phyloP scores from a whole-genome alignment of 2,329 filamentous ascomycete genomes.

The Aspergillus ochraceus region DNA sequence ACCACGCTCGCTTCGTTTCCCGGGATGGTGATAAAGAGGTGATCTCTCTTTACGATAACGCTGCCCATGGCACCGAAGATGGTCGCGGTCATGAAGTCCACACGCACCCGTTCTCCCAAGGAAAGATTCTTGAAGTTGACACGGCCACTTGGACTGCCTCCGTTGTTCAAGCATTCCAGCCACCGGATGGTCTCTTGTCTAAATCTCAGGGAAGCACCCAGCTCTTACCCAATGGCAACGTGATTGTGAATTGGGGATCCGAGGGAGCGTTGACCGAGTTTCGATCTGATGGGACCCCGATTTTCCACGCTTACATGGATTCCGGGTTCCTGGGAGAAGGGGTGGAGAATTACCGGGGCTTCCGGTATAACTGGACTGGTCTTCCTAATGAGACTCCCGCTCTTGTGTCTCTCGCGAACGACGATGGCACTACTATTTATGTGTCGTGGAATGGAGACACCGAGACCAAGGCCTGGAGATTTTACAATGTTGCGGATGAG shows the following conservation, averaged over 20 bases:
- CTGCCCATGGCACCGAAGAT: conserved; percentile 42
- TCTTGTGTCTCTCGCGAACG: conserved; percentile 35
- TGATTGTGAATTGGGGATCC: conserved; percentile 59
- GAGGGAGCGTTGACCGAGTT: conserved; percentile 45
- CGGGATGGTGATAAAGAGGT: conserved; percentile 50
- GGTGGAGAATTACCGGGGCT: conserved; percentile 42
- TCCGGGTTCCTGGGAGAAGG: conserved; percentile 43
- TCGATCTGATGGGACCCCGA: conserved; percentile 30
- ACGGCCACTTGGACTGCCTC: conserved; percentile 45
- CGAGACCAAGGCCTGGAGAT: conserved; percentile 50
- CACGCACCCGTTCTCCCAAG: conserved; percentile 45
- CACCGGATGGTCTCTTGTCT: conserved; percentile 51
- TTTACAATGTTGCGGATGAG: conserved; percentile 42
- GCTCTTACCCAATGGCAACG: conserved; percentile 54
- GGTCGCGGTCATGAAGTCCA: conserved; percentile 36
- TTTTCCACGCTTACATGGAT: conserved; percentile 43
- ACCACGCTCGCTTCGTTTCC: conserved; percentile 51
- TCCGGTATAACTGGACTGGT: conserved; percentile 42
- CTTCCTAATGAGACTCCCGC: conserved; percentile 37
- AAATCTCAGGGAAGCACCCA: conserved; percentile 57
- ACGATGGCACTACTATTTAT: conserved; percentile 43
- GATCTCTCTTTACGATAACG: conserved; percentile 58
- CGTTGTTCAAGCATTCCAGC: conserved; percentile 49
- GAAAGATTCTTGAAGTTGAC: conserved; percentile 49
- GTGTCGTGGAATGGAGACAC: conserved; percentile 59